Conservation (phyloP, 2,329 filamentous ascomycete genomes). For the Cladosporium cucumerinum region DNA sequence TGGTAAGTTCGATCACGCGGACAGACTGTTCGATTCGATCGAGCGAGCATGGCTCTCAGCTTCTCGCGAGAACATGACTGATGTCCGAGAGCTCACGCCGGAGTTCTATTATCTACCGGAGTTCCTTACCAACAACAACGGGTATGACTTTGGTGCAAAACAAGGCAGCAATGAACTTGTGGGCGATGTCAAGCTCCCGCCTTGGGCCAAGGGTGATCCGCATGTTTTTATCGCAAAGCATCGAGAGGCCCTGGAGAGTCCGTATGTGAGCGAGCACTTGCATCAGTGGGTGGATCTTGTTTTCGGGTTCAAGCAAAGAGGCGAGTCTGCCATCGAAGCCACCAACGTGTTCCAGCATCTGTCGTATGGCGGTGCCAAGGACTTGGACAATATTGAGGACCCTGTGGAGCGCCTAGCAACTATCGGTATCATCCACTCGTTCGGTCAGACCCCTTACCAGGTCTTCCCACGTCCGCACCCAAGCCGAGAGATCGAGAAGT, state of each 20-base stretch:
- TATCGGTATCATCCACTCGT: slow-evolving; percentile 97
- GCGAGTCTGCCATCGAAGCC: slow-evolving; percentile 84
- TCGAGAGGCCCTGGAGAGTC: slow-evolving; percentile 90
- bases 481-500: slow-evolving; percentile 61
- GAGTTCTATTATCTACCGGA: slow-evolving; percentile 98
- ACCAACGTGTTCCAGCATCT: slow-evolving; percentile 95
- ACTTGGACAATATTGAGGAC: slow-evolving; percentile 87
- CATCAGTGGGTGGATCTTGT: slow-evolving; percentile 96
- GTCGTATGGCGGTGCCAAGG: slow-evolving; percentile 89
- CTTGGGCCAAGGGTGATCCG: slow-evolving; percentile 94
- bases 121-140: slow-evolving; percentile 89
- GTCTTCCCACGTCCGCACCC: slow-evolving; percentile 82
- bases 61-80: slow-evolving; percentile 83
- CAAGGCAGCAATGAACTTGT: slow-evolving; percentile 78
- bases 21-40: slow-evolving; percentile 91
- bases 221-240: slow-evolving; percentile 95
- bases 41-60: slow-evolving; percentile 88
- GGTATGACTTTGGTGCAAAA: slow-evolving; percentile 85
- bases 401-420: slow-evolving; percentile 81
- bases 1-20: slow-evolving; percentile 93
- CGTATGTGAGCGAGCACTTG: slow-evolving; percentile 82
- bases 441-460: slow-evolving; percentile 95
- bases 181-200: slow-evolving; percentile 83
- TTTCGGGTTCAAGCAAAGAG: slow-evolving; percentile 90
- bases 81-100: slow-evolving; percentile 90